Conservation (phyloP, 805 yeast genomes). For the Debaryomyces prosopidis region DNA sequence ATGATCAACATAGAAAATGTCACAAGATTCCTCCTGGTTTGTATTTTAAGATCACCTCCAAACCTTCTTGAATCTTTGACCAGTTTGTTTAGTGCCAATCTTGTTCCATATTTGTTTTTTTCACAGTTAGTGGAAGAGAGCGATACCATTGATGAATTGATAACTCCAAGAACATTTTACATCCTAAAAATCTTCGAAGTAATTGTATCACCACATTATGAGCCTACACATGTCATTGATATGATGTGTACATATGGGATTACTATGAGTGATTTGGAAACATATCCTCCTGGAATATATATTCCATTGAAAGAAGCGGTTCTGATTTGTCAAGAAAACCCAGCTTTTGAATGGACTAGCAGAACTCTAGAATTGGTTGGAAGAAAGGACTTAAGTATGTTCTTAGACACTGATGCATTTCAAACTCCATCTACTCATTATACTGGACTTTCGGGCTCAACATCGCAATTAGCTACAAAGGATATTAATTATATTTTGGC, state of each 20-base stretch:
- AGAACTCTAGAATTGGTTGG: constrained; percentile 59
- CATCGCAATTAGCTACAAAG: constrained; percentile 5
- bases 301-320: constrained; percentile 67
- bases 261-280: constrained; percentile 52
- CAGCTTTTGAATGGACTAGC: constrained; percentile 48
- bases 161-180: constrained; percentile 68
- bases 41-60: constrained; percentile 59
- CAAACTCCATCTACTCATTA: constrained; percentile 4
- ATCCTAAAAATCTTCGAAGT: constrained; percentile 63
- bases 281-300: constrained; percentile 72
- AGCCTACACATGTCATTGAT: constrained; percentile 55
- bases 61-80: constrained; percentile 56
- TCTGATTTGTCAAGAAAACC: constrained; percentile 50
- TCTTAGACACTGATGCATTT: constrained; percentile 17
- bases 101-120: constrained; percentile 60
- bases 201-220: constrained; percentile 53
- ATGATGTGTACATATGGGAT: constrained; percentile 62
- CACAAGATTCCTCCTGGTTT: constrained; percentile 42
- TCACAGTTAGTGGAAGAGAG: constrained; percentile 67
- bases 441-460: neutral
- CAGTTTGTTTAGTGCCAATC: constrained; percentile 44
- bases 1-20: constrained; percentile 32
- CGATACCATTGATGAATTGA: constrained; percentile 54
- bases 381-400: constrained; percentile 58
- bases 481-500: constrained; percentile 45